Conservation (phyloP, 78 protist species). For the Dictyostelium brefeldianum region DNA sequence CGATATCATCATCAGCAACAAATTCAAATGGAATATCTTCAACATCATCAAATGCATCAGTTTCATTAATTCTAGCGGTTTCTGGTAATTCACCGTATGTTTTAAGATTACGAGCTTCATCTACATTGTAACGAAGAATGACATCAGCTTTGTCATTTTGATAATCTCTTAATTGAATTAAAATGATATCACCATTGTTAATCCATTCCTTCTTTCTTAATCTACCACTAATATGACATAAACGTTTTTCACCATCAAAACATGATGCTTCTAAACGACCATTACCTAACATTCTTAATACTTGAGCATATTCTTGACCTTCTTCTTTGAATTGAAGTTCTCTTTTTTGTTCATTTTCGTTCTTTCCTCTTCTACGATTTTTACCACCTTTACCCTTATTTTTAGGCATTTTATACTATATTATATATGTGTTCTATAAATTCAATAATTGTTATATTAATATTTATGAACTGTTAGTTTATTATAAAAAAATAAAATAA, state of each 20-base stretch:
- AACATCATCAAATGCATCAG: constrained; percentile 62
- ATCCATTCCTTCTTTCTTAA: constrained; percentile 94
- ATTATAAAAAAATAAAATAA: too few relatives aligned
- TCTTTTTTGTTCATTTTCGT: constrained; percentile 92
- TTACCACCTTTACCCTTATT: constrained; percentile 98
- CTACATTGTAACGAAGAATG: constrained; percentile 95
- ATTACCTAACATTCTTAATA: constrained; percentile 96
- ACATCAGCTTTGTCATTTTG: constrained; percentile 98
- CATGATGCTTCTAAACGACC: constrained; percentile 98
- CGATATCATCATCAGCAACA: constrained; percentile 61
- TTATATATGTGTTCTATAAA: not conserved
- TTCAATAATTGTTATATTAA: too few relatives aligned
- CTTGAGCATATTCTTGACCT: constrained; percentile 98
- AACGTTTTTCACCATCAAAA: constrained; percentile 96
- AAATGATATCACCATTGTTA: constrained; percentile 95
- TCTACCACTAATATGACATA: constrained; percentile 98
- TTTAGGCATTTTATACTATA: constrained; percentile 89
- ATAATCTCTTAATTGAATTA: constrained; percentile 96
- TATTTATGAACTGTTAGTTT: too few relatives aligned
- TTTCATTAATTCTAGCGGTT: constrained; percentile 85
- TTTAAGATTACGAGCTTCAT: constrained; percentile 96
- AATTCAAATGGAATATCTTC: constrained; percentile 85
- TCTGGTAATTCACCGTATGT: constrained; percentile 96
- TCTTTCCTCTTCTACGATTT: constrained; percentile 96
- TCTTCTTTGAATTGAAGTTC: constrained; percentile 98